Evolutionary conservation across 805 yeast species (phyloP).

Genomic region (Blastobotrys chiropterorum): DNA sequence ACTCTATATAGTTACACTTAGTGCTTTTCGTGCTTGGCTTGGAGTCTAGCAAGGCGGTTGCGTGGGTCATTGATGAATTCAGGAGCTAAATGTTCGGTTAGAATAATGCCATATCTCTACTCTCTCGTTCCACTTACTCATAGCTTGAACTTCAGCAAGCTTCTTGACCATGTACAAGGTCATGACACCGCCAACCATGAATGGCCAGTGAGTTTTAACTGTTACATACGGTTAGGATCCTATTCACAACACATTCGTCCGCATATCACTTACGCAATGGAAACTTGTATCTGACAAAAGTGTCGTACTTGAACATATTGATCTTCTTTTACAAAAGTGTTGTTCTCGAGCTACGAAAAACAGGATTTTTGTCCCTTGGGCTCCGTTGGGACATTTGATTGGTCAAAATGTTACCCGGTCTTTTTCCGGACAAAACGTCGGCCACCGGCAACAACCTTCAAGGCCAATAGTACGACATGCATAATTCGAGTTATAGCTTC

Average conservation of each 20-base stretch:
- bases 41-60: slow-evolving; percentile 72
- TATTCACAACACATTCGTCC: not conserved
- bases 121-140: slow-evolving; percentile 29
- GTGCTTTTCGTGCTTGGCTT: slow-evolving; percentile 40
- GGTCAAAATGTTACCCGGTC: not conserved
- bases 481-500: too few relatives aligned
- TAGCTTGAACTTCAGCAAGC: slow-evolving; percentile 60
- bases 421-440: not conserved
- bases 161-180: slow-evolving; percentile 67
- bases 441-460: not conserved
- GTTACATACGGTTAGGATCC: slow-evolving; percentile 4
- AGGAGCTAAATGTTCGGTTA: slow-evolving; percentile 26
- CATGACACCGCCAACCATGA: slow-evolving; percentile 71
- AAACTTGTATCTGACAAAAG: slow-evolving; percentile 8
- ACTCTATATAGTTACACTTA: not conserved
- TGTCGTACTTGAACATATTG: slow-evolving; percentile 7
- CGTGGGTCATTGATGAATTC: slow-evolving; percentile 93
- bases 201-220: slow-evolving; percentile 80
- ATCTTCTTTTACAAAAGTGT: not conserved
- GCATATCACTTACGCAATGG: slow-evolving; percentile 7
- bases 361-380: not conserved
- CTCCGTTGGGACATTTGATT: not conserved
- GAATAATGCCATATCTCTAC: not conserved
- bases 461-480: too few relatives aligned
- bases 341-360: not conserved